These are phyloP conservation scores for Senna siamea DNA, from an alignment of 306 rosid genomes.

Conservation along the genomic window DNA sequence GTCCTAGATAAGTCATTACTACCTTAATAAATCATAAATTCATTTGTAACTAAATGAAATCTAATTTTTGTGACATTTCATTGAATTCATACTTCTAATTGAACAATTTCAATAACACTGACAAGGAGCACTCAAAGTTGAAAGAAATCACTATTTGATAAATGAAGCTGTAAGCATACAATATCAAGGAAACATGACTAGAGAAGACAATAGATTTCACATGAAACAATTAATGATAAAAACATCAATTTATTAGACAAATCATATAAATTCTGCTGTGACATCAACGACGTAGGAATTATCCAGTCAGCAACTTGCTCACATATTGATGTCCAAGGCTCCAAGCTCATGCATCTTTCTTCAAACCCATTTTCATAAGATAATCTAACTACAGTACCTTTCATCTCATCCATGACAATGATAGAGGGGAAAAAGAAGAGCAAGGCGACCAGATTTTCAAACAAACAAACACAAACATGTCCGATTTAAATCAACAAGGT, in stretches of 20 bases:
- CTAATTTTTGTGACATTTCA: no score
- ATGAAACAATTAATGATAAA: not conserved
- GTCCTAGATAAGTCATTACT: no score
- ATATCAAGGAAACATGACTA: not conserved
- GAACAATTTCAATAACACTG: no score
- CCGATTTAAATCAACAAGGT: not conserved
- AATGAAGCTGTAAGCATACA: not conserved
- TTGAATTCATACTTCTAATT: no score
- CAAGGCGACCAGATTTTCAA: not conserved
- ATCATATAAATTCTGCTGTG: not conserved
- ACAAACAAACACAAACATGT: not conserved
- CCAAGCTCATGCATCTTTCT: no score
- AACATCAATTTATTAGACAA: not conserved
- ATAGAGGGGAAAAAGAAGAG: not conserved
- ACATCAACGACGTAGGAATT: not conserved
- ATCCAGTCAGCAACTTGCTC: no score
- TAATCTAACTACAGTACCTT: not conserved
- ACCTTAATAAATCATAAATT: no score
- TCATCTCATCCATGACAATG: not conserved
- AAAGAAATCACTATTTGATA: not conserved
- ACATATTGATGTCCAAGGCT: no score
- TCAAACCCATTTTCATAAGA: not conserved
- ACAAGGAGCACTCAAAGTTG: not conserved
- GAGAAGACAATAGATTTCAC: not conserved
- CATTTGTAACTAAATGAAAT: no score